Percentiles rank a stretch among this genome's conserved stretches.
Conservation (phyloP, 768 basidiomycete species). For the Dacryopinax primogenitus region DNA sequence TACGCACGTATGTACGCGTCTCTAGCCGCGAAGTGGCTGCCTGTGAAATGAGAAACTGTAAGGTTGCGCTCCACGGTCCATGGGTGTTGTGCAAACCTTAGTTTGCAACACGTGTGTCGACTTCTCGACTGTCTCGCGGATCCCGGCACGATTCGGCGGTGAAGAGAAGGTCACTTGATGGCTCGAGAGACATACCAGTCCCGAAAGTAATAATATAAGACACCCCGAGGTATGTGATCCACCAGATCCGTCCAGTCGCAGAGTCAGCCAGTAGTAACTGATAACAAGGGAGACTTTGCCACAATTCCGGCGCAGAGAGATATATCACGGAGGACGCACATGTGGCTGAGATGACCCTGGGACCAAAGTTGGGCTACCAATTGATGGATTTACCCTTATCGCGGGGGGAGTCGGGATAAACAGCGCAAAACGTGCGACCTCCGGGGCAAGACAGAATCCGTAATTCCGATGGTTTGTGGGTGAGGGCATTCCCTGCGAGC, state of each 20-base stretch:
- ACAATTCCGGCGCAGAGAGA: no score
- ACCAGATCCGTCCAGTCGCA: no score
- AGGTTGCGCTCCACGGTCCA: no score
- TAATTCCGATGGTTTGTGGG: constrained; percentile 4
- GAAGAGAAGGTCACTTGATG: background rate
- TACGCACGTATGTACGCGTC: no score
- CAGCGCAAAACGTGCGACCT: background rate
- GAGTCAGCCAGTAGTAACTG: no score
- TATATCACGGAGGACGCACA: no score
- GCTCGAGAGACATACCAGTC: background rate
- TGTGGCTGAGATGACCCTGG: background rate
- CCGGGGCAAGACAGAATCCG: background rate
- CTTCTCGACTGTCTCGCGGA: background rate
- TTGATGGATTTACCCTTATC: background rate
- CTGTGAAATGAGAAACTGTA: no score
- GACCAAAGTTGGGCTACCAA: background rate
- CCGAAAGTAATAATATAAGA: background rate
- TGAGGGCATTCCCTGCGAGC: background rate
- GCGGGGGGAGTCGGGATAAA: background rate
- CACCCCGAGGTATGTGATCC: no score
- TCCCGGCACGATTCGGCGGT: background rate
- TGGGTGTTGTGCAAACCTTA: no score
- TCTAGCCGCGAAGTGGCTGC: no score
- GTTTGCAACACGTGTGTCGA: background rate
- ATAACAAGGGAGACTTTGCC: no score